Base-by-base conservation (phyloP, 108 stramenopile species). In the Discostella stelligeroides region DNA sequence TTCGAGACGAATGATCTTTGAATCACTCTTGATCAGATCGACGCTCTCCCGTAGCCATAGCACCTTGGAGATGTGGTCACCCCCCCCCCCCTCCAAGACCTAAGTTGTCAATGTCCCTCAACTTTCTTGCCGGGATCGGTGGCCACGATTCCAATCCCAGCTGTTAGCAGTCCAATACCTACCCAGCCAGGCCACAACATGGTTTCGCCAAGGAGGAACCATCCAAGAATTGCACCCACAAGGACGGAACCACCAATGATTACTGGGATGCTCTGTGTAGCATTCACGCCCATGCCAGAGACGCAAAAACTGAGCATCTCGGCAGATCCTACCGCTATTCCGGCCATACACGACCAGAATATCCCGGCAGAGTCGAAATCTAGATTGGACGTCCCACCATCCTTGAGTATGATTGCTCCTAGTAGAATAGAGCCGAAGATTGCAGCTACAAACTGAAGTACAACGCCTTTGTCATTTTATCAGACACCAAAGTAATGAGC, bases 391-490 rank as follows among this genome's bases (percentile, higher is more conserved):
- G 53, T 54, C 24, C 53, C 53, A n/a, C 53, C 53, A 12, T 54
- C 53, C 4, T 30, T 27, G 1, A 54, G 13, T 54, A 54, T 54
- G 53, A 54, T 54, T 15, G 24, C 18, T 28, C 53, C 53, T 12
- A 54, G 53, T 25, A 90, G 59, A n/a, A 72, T 0, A 11, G 57
- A 55, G 20, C 88, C 88, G 29, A 90, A 70, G 4, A 84, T 14
- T 6, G 88, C 88, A 6, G 88, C 88, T 11, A 90, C 88, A 43
- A 90, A 55, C 64, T 90, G 88, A 30, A 90, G 73, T 58, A 90
- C 81, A 42, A 90, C 88, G 46, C 53, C 53, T 54, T 18, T 24
- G 25, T 25, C 18, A 21, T 11, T 25, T 25, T 7, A 28, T 11
- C 5, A 12, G 28, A 54, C 5, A 12, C 13, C 27, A 54, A 7